phyloP scores from a whole-genome alignment of 306 rosid genomes.

The Pterocarpus santalinus region DNA sequence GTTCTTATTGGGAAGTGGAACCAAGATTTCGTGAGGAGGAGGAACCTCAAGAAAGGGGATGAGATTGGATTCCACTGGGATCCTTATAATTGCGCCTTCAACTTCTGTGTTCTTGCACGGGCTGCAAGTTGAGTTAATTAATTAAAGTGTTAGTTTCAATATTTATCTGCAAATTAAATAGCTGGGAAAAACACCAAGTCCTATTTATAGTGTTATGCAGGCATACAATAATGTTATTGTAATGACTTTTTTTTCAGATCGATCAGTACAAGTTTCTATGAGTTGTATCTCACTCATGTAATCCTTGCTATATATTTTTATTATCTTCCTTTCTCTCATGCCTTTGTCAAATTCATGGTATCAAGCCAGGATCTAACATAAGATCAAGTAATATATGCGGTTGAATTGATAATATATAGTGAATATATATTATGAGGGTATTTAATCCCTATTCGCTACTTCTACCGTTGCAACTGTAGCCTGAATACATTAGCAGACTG shows the following conservation, averaged over 20 bases:
- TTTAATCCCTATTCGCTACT: not conserved
- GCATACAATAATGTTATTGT: not conserved
- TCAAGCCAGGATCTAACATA: not conserved
- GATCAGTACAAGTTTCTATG: not conserved
- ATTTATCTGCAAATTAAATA: not conserved
- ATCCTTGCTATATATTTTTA: too few species aligned
- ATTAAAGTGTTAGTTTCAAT: not conserved
- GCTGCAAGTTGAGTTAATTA: not conserved
- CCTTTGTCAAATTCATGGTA: not conserved
- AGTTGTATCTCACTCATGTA: too few species aligned
- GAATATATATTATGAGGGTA: not conserved
- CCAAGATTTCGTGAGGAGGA: constrained; percentile 46
- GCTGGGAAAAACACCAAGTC: not conserved
- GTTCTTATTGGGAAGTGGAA: constrained; percentile 54
- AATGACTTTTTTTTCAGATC: not conserved
- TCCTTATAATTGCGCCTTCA: constrained; percentile 35
- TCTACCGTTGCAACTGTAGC: too few species aligned
- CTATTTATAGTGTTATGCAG: not conserved
- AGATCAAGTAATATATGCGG: not conserved
- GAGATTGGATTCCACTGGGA: constrained; percentile 55
- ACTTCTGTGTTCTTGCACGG: constrained; percentile 49
- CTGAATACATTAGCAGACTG: not conserved
- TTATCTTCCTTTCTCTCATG: not conserved
- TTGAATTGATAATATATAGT: not conserved
- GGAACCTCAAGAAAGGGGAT: constrained; percentile 44